These are phyloP conservation scores for Globisporangium radiosum DNA, from an alignment of 352 stramenopile genomes.

Conservation along the genomic window DNA sequence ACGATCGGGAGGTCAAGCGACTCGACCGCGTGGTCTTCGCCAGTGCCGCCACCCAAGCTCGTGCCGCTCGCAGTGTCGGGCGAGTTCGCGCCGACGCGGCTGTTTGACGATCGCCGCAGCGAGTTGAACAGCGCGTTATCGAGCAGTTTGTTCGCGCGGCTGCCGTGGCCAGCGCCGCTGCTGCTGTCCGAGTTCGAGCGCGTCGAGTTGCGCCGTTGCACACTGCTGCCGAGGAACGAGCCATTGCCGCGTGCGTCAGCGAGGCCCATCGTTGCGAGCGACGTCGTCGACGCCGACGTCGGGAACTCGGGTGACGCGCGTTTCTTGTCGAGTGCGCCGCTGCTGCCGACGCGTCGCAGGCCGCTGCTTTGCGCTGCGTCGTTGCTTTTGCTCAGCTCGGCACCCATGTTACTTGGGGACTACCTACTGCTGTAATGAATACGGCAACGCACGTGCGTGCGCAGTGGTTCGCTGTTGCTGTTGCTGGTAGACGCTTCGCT, in stretches of 20 bases:
- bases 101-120: constrained; percentile 38
- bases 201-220: constrained; percentile 18
- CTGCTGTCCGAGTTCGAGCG: constrained; percentile 37
- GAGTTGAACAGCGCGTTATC: constrained; percentile 47
- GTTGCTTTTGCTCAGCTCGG: constrained; percentile 51
- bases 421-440: neutral
- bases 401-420: constrained; percentile 37
- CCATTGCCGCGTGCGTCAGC: constrained; percentile 11
- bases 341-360: constrained; percentile 65
- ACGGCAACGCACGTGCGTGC: no score
- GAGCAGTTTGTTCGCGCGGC: constrained; percentile 27
- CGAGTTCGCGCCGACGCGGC: constrained; percentile 20
- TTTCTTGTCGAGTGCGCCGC: constrained; percentile 48
- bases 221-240: constrained; percentile 7
- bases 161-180: constrained; percentile 33
- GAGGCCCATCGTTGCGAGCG: constrained; percentile 38
- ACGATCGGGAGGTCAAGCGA: constrained; percentile 81
- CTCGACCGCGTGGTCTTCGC: constrained; percentile 59
- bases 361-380: constrained; percentile 12
- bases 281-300: constrained; percentile 51
- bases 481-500: neutral
- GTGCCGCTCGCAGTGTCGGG: constrained; percentile 2
- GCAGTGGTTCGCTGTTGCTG: neutral
- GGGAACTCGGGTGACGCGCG: constrained; percentile 21
- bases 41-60: constrained; percentile 2